Conservation (phyloP, 306 rosid species). For the Dalbergia oliveri region DNA sequence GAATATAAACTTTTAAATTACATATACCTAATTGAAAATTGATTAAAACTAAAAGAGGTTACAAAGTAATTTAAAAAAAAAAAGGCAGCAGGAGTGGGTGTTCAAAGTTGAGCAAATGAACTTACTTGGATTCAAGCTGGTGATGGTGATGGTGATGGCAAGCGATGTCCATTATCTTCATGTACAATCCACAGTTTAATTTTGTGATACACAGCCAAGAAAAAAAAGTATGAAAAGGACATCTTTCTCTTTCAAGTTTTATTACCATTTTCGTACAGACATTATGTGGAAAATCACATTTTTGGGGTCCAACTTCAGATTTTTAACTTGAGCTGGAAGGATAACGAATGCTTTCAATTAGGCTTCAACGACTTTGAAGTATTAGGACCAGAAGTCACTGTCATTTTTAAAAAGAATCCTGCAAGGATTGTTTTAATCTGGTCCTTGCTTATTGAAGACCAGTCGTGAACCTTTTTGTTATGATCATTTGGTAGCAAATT, state of each 20-base stretch:
- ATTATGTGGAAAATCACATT: background rate
- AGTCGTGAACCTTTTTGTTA: too few species aligned
- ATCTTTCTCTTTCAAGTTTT: background rate
- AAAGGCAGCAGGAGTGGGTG: too few species aligned
- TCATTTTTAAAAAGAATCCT: background rate
- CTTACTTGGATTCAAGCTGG: background rate
- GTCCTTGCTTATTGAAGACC: too few species aligned
- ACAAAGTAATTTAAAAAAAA: too few species aligned
- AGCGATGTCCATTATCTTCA: background rate
- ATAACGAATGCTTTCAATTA: background rate
- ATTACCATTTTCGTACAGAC: background rate
- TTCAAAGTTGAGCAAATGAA: too few species aligned
- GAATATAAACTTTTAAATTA: too few species aligned
- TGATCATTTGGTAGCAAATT: too few species aligned
- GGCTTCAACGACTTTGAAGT: background rate
- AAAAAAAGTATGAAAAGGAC: background rate
- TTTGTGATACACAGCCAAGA: background rate
- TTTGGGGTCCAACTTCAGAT: background rate
- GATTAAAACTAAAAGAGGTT: too few species aligned
- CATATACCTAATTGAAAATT: too few species aligned
- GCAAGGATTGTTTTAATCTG: background rate
- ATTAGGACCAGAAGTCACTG: slow-evolving; percentile 26
- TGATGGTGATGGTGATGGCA: background rate
- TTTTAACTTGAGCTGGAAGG: slow-evolving; percentile 13
- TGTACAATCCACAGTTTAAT: background rate